Evolutionary conservation across 306 rosid genomes (phyloP), one percentile per base, ranked within the genome.

Genomic region (Malus fusca): DNA sequence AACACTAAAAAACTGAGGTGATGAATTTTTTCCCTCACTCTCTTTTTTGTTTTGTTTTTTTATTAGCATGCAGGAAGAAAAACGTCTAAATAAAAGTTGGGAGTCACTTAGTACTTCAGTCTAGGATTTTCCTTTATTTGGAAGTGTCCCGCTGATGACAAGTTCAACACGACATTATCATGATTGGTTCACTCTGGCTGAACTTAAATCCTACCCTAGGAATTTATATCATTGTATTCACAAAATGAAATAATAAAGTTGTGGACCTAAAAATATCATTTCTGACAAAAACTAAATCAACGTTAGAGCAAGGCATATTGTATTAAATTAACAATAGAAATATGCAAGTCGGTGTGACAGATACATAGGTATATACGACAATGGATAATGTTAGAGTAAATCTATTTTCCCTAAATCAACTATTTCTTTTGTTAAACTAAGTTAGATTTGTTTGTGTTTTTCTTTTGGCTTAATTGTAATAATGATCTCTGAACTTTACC

Each of bases 41-140:
- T 14, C 55, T 48, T 48, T 15, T 0, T 48, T 0, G 55, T 15
- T 48, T 48, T 48, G 3, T 17, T 15, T 48, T 48, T 15, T 19
- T 48, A 14, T 48, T 5, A 1, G 55, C 8, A 15, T 18, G 17
- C 21, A 51, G 48, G 12, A 18, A 15, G 18, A 17, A 51, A 51
- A 51, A 51, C 21, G 0, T 51, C 8, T 0, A 51, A 51, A 5
- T 51, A 51, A 15, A 51, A 51, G 3, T 51, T 5, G 55, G 6
- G 19, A 6, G 21, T 51, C 3, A 5, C 2, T 0, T 51, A 2
- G 8, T 17, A 15, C 9, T 17, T 1, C 1, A 0, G 0, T 51
- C 2, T 15, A 51, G 0, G 6, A 4, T 51, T 51, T 5, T 17
- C 1, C 0, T 0, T 0, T 5, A 51, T 5, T 51, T 15, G 6